Evolutionary conservation across 2,329 filamentous ascomycete species (phyloP).

Genomic region (Apiospora aurea): DNA sequence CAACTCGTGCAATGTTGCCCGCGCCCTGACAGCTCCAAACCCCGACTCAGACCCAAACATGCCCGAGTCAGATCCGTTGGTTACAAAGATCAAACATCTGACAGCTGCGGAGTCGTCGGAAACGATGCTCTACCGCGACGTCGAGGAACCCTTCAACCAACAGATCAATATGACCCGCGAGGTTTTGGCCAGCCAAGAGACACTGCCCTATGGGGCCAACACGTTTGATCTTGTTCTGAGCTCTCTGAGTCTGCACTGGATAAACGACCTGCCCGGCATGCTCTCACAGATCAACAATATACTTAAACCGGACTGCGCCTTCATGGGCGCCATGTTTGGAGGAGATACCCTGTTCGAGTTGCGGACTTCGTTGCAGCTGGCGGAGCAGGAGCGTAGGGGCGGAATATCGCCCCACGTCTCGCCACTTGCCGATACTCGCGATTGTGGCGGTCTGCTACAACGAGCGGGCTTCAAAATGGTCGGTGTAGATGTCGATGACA

Average conservation of each 20-base stretch:
- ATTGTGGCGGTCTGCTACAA: constrained; percentile 86
- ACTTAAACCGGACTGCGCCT: constrained; percentile 88
- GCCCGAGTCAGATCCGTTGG: constrained; percentile 70
- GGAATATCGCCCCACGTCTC: constrained; percentile 91
- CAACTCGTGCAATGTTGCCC: constrained; percentile 93
- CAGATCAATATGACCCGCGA: constrained; percentile 75
- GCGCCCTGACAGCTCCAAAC: constrained; percentile 76
- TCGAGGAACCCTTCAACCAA: constrained; percentile 75
- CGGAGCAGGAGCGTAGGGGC: constrained; percentile 88
- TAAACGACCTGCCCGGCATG: constrained; percentile 91
- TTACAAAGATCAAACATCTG: constrained; percentile 74
- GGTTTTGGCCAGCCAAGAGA: constrained; percentile 77
- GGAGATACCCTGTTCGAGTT: constrained; percentile 94
- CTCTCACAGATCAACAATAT: constrained; percentile 85
- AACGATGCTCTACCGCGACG: constrained; percentile 81
- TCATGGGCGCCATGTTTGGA: constrained; percentile 95
- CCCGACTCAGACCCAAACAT: constrained; percentile 65
- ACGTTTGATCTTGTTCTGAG: constrained; percentile 91
- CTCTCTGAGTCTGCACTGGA: constrained; percentile 92
- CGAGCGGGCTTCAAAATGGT: constrained; percentile 93
- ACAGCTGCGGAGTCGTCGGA: constrained; percentile 84
- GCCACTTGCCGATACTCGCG: constrained; percentile 88
- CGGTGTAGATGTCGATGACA: constrained; percentile 97
- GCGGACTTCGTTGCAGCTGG: constrained; percentile 89
- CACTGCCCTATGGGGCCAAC: constrained; percentile 75